Conservation (phyloP, 805 yeast genomes). For the Ascoidea asiatica region DNA sequence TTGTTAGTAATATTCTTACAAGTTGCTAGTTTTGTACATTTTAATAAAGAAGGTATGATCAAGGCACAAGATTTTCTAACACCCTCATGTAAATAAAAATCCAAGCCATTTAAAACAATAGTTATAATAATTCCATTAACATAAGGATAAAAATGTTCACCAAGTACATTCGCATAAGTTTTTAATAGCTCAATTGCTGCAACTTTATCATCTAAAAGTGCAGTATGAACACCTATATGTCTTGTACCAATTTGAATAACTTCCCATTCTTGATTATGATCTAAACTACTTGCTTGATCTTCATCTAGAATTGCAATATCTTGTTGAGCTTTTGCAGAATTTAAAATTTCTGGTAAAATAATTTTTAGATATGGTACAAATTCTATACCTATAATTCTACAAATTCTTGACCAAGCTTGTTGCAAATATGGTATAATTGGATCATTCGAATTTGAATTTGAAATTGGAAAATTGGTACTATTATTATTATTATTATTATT, state of each 20-base stretch:
- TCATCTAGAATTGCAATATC: slow-evolving; percentile 79
- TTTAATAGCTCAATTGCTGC: slow-evolving; percentile 81
- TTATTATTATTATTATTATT: too few relatives aligned
- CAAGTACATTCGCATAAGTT: slow-evolving; percentile 73
- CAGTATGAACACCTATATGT: slow-evolving; percentile 88
- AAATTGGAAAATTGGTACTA: slow-evolving; percentile 61
- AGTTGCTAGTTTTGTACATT: slow-evolving; percentile 40
- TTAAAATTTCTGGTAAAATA: slow-evolving; percentile 77
- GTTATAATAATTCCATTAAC: slow-evolving; percentile 66
- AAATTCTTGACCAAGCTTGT: slow-evolving; percentile 93
- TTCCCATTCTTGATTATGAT: slow-evolving; percentile 80
- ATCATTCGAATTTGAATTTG: slow-evolving; percentile 44
- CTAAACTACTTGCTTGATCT: slow-evolving; percentile 67
- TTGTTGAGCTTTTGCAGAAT: slow-evolving; percentile 79
- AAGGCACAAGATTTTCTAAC: slow-evolving; percentile 87
- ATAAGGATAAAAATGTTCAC: slow-evolving; percentile 72
- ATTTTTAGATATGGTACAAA: slow-evolving; percentile 73
- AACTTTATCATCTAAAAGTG: slow-evolving; percentile 87
- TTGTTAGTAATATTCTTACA: slow-evolving; percentile 11
- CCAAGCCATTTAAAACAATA: slow-evolving; percentile 77
- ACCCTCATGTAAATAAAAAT: slow-evolving; percentile 86
- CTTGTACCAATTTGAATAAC: slow-evolving; percentile 84
- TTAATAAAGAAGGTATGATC: slow-evolving; percentile 64
- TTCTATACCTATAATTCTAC: slow-evolving; percentile 73
- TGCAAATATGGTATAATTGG: slow-evolving; percentile 82